Evolutionary conservation across 805 yeast genomes (phyloP).

Genomic region (Hanseniaspora thailandica): DNA sequence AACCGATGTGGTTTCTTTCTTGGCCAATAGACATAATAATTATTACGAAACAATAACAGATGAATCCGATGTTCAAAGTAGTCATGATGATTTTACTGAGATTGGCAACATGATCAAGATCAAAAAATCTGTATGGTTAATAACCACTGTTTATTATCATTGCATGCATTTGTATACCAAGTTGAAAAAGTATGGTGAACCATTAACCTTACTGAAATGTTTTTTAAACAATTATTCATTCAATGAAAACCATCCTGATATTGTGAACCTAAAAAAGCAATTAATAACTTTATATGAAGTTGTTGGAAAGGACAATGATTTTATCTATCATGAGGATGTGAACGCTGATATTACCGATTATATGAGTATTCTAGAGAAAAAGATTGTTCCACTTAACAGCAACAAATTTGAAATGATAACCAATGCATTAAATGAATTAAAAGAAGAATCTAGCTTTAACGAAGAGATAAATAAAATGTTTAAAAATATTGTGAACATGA

Average conservation of each 20-base stretch:
- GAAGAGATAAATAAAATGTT: conserved; percentile 44
- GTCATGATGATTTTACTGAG: conserved; percentile 3
- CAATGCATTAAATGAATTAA: background rate
- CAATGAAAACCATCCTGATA: conserved; percentile 28
- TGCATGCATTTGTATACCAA: conserved; percentile 53
- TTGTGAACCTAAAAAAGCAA: conserved; percentile 25
- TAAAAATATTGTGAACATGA: conserved; percentile 69
- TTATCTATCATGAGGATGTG: conserved; percentile 69
- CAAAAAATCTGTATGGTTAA: conserved; percentile 6
- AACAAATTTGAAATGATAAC: conserved; percentile 4
- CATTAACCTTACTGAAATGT: conserved; percentile 51
- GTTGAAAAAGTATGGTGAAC: conserved; percentile 60
- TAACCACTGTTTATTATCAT: conserved; percentile 30
- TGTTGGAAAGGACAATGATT: conserved; percentile 74
- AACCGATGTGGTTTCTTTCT: background rate
- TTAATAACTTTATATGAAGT: conserved; percentile 30
- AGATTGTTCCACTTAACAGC: conserved; percentile 27
- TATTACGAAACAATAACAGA: background rate
- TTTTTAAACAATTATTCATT: conserved; percentile 32
- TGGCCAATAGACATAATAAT: conserved; percentile 2
- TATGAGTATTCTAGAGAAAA: conserved; percentile 34
- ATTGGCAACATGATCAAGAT: background rate
- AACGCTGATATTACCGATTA: conserved; percentile 59
- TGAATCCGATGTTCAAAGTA: background rate
- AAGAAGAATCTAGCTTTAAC: conserved; percentile 31